Evolutionary conservation across 208 protist species (phyloP), one percentile per base, ranked within the genome.

Genomic region (Leptomonas seymouri): DNA sequence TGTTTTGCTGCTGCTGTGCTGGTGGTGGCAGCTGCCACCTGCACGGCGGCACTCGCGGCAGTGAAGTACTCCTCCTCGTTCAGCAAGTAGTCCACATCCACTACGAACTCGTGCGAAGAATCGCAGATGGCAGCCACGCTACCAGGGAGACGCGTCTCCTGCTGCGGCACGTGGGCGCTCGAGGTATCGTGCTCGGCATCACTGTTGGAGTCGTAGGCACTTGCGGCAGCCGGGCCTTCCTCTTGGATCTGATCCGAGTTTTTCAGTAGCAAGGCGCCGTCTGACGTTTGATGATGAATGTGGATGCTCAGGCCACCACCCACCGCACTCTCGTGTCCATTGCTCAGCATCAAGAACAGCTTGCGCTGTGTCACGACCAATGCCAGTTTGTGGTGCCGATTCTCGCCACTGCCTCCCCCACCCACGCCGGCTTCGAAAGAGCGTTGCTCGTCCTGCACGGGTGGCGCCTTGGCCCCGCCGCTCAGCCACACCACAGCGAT

Each of bases 21-120:
- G 30, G 51, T 21, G 55, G 67, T 44, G 30, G n/a, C 6, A 7
- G 55, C 7, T 8, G 30, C 34, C 42, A 71, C 64, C 15, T 14
- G 12, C 14, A 70, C 49, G 11, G 71, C 71, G 11, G 56, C 36
- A 31, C 71, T 76, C 3, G 71, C 54, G 6, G 71, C 46, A 15
- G 71, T 76, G 56, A 76, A 66, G 63, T 76, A 71, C 56, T 76
- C 71, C n/a, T 51, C 71, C 39, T 57, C 57, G 39, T 49, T 25
- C 25, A 76, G 63, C 20, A 76, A 14, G 39, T 50, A 46, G 21
- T 53, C 27, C 7, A 71, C 44, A 8, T 51, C 46, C 18, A 71
- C 71, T 48, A 46, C 63, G 11, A 57, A 15, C 54, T 65, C 71
- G 27, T 23, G 23, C 16, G 15, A 0, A 1, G 27, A 6, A n/a